phyloP scores from a whole-genome alignment of 73 alveolate genomes.

The Paramecium sonneborni region DNA sequence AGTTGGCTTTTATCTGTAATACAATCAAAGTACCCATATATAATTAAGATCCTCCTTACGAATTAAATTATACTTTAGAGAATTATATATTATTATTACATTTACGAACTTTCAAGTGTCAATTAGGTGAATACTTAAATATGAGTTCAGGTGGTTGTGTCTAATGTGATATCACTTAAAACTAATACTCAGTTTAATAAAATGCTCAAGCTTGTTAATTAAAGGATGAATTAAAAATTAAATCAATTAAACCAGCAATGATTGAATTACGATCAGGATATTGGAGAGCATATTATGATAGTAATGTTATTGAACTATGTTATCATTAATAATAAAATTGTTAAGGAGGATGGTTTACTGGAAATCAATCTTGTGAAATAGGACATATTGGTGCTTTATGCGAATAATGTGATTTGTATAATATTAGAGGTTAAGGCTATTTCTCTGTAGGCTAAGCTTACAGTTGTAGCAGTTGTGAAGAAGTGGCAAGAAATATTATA shows the following conservation, averaged over 20 bases:
- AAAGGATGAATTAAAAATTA: neutral
- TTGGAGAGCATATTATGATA: constrained; percentile 13
- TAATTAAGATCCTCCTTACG: neutral
- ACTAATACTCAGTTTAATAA: neutral
- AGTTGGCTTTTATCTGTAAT: neutral
- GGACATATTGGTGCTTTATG: constrained; percentile 22
- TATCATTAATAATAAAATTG: neutral
- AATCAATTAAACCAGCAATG: neutral
- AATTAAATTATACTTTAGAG: neutral
- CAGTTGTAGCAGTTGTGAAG: neutral
- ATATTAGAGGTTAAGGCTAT: neutral
- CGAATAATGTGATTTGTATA: neutral
- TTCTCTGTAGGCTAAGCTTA: neutral
- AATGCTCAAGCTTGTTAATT: neutral
- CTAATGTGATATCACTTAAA: neutral
- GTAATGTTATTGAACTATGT: neutral
- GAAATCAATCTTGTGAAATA: neutral
- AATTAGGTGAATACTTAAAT: neutral
- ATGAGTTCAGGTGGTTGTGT: neutral
- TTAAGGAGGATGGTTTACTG: constrained; percentile 3
- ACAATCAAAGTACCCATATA: neutral
- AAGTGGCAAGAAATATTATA: neutral
- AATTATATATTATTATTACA: neutral
- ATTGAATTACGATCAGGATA: neutral
- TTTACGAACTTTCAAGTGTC: neutral